These are phyloP conservation scores for Cystobasidiaceae sp. DNA, from an alignment of 1,284 basidiomycete genomes.

Conservation along the genomic window DNA sequence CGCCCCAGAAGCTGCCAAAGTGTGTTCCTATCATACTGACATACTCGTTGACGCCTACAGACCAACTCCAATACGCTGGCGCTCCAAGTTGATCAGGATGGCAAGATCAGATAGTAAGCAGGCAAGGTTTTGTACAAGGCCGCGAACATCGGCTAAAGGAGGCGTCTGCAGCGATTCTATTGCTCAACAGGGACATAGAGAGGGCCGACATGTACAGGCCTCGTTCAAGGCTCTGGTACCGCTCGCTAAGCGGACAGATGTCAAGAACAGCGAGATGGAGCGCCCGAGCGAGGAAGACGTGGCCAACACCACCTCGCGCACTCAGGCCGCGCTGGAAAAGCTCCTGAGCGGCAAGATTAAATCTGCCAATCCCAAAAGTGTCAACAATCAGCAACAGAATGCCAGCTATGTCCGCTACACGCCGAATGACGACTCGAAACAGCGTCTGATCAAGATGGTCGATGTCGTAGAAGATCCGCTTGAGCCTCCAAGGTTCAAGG, in stretches of 20 bases:
- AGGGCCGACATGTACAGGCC: conserved; percentile 80
- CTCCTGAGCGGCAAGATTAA: conserved; percentile 94
- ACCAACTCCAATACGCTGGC: conserved; percentile 88
- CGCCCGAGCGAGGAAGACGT: conserved; percentile 88
- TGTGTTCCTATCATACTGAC: background rate
- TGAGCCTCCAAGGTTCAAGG: conserved; percentile 94
- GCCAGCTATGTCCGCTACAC: conserved; percentile 92
- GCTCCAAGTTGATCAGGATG: conserved; percentile 91
- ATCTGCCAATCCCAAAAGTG: conserved; percentile 71
- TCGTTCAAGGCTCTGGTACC: conserved; percentile 98
- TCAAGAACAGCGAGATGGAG: conserved; percentile 76
- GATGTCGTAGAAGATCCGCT: conserved; percentile 95
- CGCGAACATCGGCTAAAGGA: background rate
- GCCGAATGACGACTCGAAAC: conserved; percentile 74
- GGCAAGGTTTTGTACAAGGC: background rate
- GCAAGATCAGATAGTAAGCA: conserved; percentile 85
- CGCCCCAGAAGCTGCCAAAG: conserved; percentile 2
- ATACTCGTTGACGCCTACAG: conserved; percentile 50
- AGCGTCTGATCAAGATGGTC: conserved; percentile 98
- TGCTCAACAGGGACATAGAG: conserved; percentile 84
- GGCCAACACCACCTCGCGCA: conserved; percentile 79
- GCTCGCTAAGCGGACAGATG: conserved; percentile 78
- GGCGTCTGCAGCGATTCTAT: conserved; percentile 60
- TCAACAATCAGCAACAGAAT: conserved; percentile 52
- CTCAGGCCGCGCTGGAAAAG: conserved; percentile 84